Evolutionary conservation across 352 stramenopile species (phyloP), one percentile per base, ranked within the genome.

Genomic region (Phytophthora hibernalis): DNA sequence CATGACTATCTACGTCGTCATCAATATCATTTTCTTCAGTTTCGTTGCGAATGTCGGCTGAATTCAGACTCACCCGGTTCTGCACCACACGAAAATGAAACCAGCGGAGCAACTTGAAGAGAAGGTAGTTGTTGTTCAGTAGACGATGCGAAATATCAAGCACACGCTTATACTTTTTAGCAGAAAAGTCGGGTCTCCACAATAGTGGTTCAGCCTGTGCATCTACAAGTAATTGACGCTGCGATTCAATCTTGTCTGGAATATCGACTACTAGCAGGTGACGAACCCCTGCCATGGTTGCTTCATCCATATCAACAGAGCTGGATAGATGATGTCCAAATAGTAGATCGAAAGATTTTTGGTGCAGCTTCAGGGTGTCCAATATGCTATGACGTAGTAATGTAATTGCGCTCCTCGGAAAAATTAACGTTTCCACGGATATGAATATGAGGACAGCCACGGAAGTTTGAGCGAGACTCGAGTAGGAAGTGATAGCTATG

Each of bases 111-210:
- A 93, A 63, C 60, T 93, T 93, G 59, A 80, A 93, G 4, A 93
- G 61, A 38, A 93, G 43, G 24, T 90, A 88, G 66, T 90, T 92
- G 77, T 88, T 91, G 76, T 89, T 93, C 28, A 93, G 68, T n/a
- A 93, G 58, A 0, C 83, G 83, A 26, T 85, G 71, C 22, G 77
- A 90, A 37, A 68, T 78, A 10, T 92, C 74, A 5, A 94, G 61
- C 12, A 94, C 79, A 0, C 60, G 57, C 43, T 82, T 72, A 60
- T 92, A 92, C 62, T 94, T 94, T 35, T 84, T 59, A 30, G 68
- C 65, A 11, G 86, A 94, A 44, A 94, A 94, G 10, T 54, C 42
- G 2, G 82, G 86, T 16, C 79, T 74, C 86, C 86, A 94, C 35
- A 94, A 44, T 22, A 77, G 60, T 3, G 83, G 86, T 43, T 94